Base-by-base conservation (phyloP, 106 monocot species). In the Xerophyta viscosa region DNA sequence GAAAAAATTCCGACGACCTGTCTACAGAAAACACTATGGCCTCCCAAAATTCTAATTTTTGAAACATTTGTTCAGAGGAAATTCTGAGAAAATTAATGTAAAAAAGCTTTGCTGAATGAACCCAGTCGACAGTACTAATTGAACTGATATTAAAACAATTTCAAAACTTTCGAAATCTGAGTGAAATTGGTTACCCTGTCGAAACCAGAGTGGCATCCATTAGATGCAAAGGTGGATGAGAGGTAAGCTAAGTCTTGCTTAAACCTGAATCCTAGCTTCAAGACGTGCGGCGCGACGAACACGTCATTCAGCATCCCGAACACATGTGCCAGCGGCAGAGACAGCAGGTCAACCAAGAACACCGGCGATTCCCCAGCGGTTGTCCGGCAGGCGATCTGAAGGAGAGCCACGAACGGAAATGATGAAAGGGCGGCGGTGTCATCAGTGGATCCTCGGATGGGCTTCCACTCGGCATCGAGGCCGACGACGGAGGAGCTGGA, bases 401-500 rank as follows among this genome's bases (percentile, higher is more conserved):
- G 89, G 15, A 98, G 76, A 0, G 85, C n/a, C n/a, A n/a, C n/a
- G n/a, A n/a, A n/a, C n/a, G n/a, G n/a, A n/a, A n/a, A n/a, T n/a
- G n/a, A n/a, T n/a, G n/a, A n/a, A n/a, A n/a, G n/a, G n/a, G n/a
- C n/a, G n/a, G n/a, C n/a, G n/a, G n/a, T n/a, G n/a, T n/a, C n/a
- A n/a, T n/a, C n/a, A n/a, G 30, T 9, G 50, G 39, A 20, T 11
- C 54, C 31, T 14, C 67, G 62, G 24, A 23, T 33, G 65, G 91
- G 91, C 67, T 91, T 86, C 86, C 91, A 92, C 48, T 92, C 91
- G 46, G 91, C 91, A 60, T 92, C 91, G 29, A 92, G 77, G 20
- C 50, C 81, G 45, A 86, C 72, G 57, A 77, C 48, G 71, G 76
- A 46, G 53, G 91, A 75, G 50, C 46, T 56, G 37, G 31, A 58